Percentiles rank a stretch among this genome's conserved stretches.
phyloP scores from a whole-genome alignment of 345 rosid species.

The Syzygium aqueum region DNA sequence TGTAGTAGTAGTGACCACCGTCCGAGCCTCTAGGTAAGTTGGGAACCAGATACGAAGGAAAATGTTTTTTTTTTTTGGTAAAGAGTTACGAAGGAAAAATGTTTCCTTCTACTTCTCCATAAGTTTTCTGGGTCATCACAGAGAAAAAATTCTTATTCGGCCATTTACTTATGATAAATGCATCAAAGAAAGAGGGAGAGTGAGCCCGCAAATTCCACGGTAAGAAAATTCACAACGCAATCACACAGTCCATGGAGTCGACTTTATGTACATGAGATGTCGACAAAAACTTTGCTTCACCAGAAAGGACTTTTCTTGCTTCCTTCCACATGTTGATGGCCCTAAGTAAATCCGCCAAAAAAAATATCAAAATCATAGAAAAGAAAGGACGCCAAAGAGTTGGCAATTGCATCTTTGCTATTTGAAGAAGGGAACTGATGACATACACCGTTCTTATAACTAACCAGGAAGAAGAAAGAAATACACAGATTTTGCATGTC shows the following conservation, averaged over 20 bases:
- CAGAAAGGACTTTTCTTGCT: not conserved
- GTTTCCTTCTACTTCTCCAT: not conserved
- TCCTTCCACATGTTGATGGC: not conserved
- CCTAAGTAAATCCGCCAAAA: not conserved
- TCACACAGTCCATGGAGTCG: not conserved
- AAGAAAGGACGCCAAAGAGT: not conserved
- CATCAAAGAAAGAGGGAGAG: not conserved
- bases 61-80: too few species aligned
- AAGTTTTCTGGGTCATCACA: not conserved
- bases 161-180: not conserved
- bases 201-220: not conserved
- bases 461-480: not conserved
- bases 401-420: not conserved
- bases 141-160: not conserved
- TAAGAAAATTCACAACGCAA: not conserved
- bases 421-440: not conserved
- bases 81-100: not conserved
- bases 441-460: not conserved
- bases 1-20: not conserved
- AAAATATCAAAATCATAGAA: not conserved
- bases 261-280: not conserved
- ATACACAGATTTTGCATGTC: not conserved
- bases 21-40: not conserved
- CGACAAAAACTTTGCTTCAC: not conserved
- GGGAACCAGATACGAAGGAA: not conserved